These are phyloP conservation scores for Blastobotrys americana DNA, from an alignment of 805 yeast genomes.

Conservation along the genomic window DNA sequence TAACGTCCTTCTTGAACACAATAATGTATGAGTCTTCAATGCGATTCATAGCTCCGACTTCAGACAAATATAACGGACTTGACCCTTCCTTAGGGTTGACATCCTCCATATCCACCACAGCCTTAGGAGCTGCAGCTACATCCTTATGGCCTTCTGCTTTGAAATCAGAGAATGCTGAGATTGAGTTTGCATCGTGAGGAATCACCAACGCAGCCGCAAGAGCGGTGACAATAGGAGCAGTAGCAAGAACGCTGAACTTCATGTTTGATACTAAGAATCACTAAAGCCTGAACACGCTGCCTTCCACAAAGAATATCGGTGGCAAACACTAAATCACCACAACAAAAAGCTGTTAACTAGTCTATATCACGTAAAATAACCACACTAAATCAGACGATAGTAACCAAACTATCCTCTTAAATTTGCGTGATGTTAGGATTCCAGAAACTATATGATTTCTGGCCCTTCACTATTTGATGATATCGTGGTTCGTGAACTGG, in stretches of 20 bases:
- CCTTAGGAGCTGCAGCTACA: conserved; percentile 17
- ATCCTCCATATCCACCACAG: background rate
- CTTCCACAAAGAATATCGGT: no score
- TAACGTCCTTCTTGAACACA: conserved; percentile 64
- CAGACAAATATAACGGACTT: conserved; percentile 21
- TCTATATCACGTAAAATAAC: background rate
- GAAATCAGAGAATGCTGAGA: conserved; percentile 33
- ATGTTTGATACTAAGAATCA: conserved; percentile 8
- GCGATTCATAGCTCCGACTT: conserved; percentile 29
- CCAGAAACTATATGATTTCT: background rate
- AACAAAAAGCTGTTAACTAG: background rate
- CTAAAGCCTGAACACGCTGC: no score
- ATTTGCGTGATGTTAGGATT: background rate
- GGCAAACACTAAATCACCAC: no score
- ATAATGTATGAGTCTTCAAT: conserved; percentile 53
- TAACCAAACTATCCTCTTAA: background rate
- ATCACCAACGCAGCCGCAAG: conserved; percentile 52
- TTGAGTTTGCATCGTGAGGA: conserved; percentile 44
- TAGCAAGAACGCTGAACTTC: conserved; percentile 20
- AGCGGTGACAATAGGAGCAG: conserved; percentile 28
- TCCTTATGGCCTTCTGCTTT: conserved; percentile 10
- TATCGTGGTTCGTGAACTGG: no score
- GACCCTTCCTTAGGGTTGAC: background rate
- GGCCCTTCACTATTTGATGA: no score
- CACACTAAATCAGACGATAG: background rate